Conservation (phyloP, 345 rosid genomes). For the Camelina sativa region DNA sequence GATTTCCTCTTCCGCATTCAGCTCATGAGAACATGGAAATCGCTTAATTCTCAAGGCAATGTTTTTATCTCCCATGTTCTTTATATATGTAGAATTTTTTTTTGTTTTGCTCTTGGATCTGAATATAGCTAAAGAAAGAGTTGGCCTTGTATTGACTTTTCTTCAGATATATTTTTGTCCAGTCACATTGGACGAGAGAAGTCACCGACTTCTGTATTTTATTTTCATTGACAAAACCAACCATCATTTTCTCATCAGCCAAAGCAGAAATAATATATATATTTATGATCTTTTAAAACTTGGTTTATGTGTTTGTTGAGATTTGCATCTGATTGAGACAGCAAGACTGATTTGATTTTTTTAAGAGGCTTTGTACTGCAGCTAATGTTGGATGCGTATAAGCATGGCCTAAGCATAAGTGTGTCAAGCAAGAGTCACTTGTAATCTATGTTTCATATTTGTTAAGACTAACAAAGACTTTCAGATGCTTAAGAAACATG, state of each 20-base stretch:
- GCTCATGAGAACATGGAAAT: conserved; percentile 39
- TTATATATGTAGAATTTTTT: conserved; percentile 15
- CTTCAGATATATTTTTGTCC: conserved; percentile 25
- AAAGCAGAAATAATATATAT: neutral
- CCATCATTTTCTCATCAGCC: conserved; percentile 18
- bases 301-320: conserved; percentile 10
- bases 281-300: neutral
- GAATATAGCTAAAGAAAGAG: conserved; percentile 32
- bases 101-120: conserved; percentile 12
- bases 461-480: conserved; percentile 24
- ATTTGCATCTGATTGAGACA: conserved; percentile 14
- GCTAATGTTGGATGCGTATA: conserved; percentile 9
- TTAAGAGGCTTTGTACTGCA: conserved; percentile 15
- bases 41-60: conserved; percentile 43
- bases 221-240: conserved; percentile 15
- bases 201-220: conserved; percentile 40
- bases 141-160: conserved; percentile 40
- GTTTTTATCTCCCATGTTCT: conserved; percentile 32
- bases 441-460: conserved; percentile 31
- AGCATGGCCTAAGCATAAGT: conserved; percentile 23
- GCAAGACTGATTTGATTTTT: conserved; percentile 12
- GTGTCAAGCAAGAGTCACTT: neutral
- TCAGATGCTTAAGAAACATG: conserved; percentile 24
- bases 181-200: conserved; percentile 32
- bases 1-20: conserved; percentile 35